Conservation (phyloP, 1,284 basidiomycete genomes). For the Trichosporon inkin region DNA sequence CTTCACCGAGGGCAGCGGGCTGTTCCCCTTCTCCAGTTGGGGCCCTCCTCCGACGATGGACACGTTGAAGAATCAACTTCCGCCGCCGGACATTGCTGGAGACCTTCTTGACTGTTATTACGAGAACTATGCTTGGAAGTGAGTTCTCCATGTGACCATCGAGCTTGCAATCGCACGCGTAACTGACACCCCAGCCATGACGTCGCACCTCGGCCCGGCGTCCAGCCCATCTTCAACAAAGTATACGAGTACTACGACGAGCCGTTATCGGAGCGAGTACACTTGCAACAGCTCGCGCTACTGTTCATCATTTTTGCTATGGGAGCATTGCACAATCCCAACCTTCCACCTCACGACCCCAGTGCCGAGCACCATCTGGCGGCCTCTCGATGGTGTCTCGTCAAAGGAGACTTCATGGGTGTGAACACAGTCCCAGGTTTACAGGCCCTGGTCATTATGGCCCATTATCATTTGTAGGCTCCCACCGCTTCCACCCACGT, state of each 20-base stretch:
- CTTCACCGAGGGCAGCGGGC: conserved; percentile 10
- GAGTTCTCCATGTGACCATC: conserved; percentile 9
- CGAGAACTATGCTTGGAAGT: conserved; percentile 37
- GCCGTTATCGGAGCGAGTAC: conserved; percentile 10
- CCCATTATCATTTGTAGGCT: conserved; percentile 28
- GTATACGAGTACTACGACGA: conserved; percentile 18
- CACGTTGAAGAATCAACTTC: conserved; percentile 24
- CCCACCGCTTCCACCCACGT: no score
- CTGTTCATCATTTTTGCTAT: conserved; percentile 40
- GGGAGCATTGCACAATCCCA: conserved; percentile 39
- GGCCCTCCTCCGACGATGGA: conserved; percentile 20
- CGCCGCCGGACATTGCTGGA: conserved; percentile 29
- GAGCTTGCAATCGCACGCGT: background rate
- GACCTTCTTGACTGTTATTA: conserved; percentile 35
- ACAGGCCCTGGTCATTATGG: conserved; percentile 35
- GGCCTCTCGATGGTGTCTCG: conserved; percentile 35
- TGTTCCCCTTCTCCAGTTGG: conserved; percentile 20
- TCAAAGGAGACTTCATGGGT: conserved; percentile 38
- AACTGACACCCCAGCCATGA: conserved; percentile 28
- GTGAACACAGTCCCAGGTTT: conserved; percentile 39
- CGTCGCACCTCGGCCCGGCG: conserved; percentile 28
- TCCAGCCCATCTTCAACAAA: conserved; percentile 30
- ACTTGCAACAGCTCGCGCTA: conserved; percentile 38
- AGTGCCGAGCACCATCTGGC: conserved; percentile 34
- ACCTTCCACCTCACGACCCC: conserved; percentile 38